Evolutionary conservation across 2,329 filamentous ascomycete species (phyloP).

Genomic region (Colletotrichum sp.): DNA sequence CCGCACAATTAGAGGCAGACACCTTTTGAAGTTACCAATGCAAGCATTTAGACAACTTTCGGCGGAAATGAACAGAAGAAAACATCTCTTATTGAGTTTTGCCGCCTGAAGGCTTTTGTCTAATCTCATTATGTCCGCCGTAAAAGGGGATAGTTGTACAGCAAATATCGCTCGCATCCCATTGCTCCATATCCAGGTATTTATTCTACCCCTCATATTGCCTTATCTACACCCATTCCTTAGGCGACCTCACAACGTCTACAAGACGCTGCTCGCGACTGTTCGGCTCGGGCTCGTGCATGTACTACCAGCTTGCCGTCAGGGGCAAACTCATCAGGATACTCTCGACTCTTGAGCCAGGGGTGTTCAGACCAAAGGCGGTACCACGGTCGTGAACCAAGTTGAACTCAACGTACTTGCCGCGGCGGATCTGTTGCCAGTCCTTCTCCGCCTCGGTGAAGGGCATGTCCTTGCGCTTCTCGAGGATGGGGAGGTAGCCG

Average conservation of each 20-base stretch:
- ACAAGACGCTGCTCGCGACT: slow-evolving; percentile 81
- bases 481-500: slow-evolving; percentile 87
- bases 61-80: not conserved
- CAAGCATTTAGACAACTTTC: not conserved
- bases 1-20: not conserved
- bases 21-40: not conserved
- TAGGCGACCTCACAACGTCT: slow-evolving; percentile 69
- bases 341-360: slow-evolving; percentile 90
- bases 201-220: not conserved
- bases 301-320: slow-evolving; percentile 94
- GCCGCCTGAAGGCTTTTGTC: slow-evolving; percentile 20
- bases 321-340: slow-evolving; percentile 96
- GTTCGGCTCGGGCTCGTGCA: slow-evolving; percentile 82
- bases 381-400: slow-evolving; percentile 96
- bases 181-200: not conserved
- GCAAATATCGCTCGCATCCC: slow-evolving; percentile 4
- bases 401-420: slow-evolving; percentile 99
- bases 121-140: slow-evolving; percentile 19
- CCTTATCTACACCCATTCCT: slow-evolving; percentile 65
- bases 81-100: slow-evolving; percentile 6
- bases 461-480: slow-evolving; percentile 88
- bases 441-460: slow-evolving; percentile 86
- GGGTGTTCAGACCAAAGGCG: slow-evolving; percentile 91
- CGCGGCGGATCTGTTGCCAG: slow-evolving; percentile 94
- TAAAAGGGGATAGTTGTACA: slow-evolving; percentile 13